These are phyloP conservation scores for Aspergillus coremiiformis DNA, from an alignment of 495 filamentous ascomycete genomes.

Conservation along the genomic window DNA sequence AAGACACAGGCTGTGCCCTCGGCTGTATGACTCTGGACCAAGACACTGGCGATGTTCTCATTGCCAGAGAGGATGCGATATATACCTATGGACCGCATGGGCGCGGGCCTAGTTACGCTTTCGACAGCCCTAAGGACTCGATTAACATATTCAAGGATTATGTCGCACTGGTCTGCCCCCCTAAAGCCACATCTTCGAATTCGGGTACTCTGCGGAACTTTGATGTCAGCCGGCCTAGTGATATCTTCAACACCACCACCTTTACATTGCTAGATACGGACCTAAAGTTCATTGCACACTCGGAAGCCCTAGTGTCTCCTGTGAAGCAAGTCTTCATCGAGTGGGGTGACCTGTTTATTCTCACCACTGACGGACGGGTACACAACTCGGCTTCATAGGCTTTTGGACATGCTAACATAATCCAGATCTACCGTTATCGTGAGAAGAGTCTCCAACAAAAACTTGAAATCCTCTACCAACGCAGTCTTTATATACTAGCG, in stretches of 20 bases:
- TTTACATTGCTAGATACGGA: slow-evolving; percentile 88
- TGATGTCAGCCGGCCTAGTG: slow-evolving; percentile 58
- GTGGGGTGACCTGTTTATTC: slow-evolving; percentile 85
- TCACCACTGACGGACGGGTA: slow-evolving; percentile 87
- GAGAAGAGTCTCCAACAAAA: slow-evolving; percentile 87
- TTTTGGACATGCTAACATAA: slow-evolving; percentile 7
- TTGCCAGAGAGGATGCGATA: slow-evolving; percentile 88
- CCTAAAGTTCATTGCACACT: slow-evolving; percentile 83
- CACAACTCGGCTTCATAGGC: slow-evolving; percentile 5
- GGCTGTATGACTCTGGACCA: slow-evolving; percentile 88
- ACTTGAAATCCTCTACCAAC: slow-evolving; percentile 87
- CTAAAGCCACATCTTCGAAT: slow-evolving; percentile 49
- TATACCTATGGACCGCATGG: slow-evolving; percentile 87
- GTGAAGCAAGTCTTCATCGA: slow-evolving; percentile 74
- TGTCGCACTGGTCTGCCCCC: slow-evolving; percentile 80
- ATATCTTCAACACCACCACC: slow-evolving; percentile 70
- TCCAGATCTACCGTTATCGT: slow-evolving; percentile 77
- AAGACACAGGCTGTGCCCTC: slow-evolving; percentile 80
- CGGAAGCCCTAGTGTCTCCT: slow-evolving; percentile 70
- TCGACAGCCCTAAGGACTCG: slow-evolving; percentile 81
- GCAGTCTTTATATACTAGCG: slow-evolving; percentile 84
- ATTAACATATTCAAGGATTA: slow-evolving; percentile 80
- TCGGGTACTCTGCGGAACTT: slow-evolving; percentile 53
- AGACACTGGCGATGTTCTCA: slow-evolving; percentile 73
- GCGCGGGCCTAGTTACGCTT: slow-evolving; percentile 77